Base-by-base conservation (phyloP, 1,139 yeast genomes). In the Debaryomyces singareniensis region DNA sequence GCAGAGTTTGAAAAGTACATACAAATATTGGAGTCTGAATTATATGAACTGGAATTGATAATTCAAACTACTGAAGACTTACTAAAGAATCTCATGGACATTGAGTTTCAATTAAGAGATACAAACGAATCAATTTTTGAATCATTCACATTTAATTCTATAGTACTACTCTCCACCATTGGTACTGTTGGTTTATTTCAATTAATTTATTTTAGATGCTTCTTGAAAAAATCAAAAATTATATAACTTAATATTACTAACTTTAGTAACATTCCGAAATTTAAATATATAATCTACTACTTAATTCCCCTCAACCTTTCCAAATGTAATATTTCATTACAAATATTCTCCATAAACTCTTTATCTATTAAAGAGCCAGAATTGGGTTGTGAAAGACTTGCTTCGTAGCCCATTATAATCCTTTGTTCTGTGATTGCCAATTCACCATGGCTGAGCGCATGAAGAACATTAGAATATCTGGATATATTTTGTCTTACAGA, bases 371-470 rank as follows among this genome's bases (percentile, higher is more conserved):
- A 62, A 31, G 73, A 72, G 10, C 94, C 95, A 2, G 81, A 75
- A 38, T 78, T 75, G 7, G 76, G 74, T 49, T 77, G 84, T 4
- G 79, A 82, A 65, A 85, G 67, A 58, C 95, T 83, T 12, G 95
- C 89, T 49, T 91, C 97, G 53, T 89, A 91, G 0, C 93, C 94
- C 50, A 78, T 71, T 13, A 75, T 69, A 13, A 91, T 71, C 43
- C 97, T 64, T 36, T 76, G 75, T 40, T 86, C 96, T 26, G 86
- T 85, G 31, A 91, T 79, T 6, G 95, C 95, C 37, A 91, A 70
- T 47, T 85, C 95, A 39, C 89, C 80, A 43, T 69, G 71, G 15
- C 87, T 83, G 40, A 91, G 64, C 0, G 95, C 94, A 43, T 75
- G 74, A 32, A 91, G 67, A 38, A 93, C 89, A 54, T 87, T 87